Percentiles rank a stretch among this genome's conserved stretches.
phyloP scores from a whole-genome alignment of 768 basidiomycete genomes.

The Psilocybe sp. region DNA sequence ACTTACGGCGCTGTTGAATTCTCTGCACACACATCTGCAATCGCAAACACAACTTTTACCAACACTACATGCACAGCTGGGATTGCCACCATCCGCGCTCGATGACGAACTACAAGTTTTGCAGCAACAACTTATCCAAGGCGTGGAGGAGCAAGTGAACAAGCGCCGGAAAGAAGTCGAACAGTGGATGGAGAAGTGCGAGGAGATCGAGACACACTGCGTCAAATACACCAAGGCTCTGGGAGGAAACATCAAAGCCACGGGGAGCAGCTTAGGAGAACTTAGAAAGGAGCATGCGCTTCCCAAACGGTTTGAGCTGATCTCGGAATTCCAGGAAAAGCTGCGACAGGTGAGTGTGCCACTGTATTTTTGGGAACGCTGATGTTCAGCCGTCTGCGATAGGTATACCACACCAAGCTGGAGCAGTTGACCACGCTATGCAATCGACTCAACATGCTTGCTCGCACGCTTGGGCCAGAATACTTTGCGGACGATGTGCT shows the following conservation, averaged over 20 bases:
- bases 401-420: conserved; percentile 76
- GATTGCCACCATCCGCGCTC: conserved; percentile 74
- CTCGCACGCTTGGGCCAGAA: conserved; percentile 56
- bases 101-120: conserved; percentile 76
- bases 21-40: conserved; percentile 75
- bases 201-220: conserved; percentile 60
- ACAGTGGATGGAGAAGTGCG: conserved; percentile 66
- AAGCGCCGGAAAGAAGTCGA: conserved; percentile 72
- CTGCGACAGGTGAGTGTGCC: conserved; percentile 65
- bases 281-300: conserved; percentile 70
- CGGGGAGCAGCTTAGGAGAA: conserved; percentile 63
- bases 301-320: conserved; percentile 67
- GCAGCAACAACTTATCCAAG: conserved; percentile 70
- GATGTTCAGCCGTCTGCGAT: conserved; percentile 1
- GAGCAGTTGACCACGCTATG: conserved; percentile 72
- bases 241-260: conserved; percentile 68
- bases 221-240: conserved; percentile 64
- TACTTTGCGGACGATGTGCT: conserved; percentile 60
- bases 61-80: conserved; percentile 79
- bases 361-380: conserved; percentile 27
- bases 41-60: conserved; percentile 81
- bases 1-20: conserved; percentile 69
- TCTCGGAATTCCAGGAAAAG: conserved; percentile 73
- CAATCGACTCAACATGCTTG: conserved; percentile 57
- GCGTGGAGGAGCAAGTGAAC: conserved; percentile 74